These are phyloP conservation scores for Senna siamea DNA, from an alignment of 306 rosid genomes.

Conservation along the genomic window DNA sequence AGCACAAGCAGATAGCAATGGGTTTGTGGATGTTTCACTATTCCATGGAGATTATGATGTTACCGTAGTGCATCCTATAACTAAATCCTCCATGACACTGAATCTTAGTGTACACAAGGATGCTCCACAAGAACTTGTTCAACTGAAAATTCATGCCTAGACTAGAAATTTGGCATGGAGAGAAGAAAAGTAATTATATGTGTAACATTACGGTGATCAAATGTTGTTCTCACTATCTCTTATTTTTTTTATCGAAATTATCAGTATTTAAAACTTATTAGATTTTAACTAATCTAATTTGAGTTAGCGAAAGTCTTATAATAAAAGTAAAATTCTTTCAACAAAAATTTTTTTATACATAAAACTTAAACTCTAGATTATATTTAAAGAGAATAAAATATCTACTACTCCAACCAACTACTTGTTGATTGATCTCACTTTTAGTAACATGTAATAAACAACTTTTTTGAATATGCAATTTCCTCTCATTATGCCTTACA, in stretches of 20 bases:
- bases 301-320: too few relatives aligned
- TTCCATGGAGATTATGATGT: constrained; percentile 81
- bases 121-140: constrained; percentile 39
- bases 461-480: background rate
- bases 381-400: too few relatives aligned
- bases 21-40: constrained; percentile 54
- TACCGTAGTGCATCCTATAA: constrained; percentile 53
- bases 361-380: too few relatives aligned
- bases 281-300: too few relatives aligned
- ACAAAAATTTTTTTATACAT: too few relatives aligned
- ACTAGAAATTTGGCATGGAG: background rate
- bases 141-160: constrained; percentile 49
- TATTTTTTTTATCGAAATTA: too few relatives aligned
- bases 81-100: constrained; percentile 44
- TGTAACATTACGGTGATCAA: background rate
- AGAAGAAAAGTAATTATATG: constrained; percentile 4
- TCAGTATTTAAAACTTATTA: too few relatives aligned
- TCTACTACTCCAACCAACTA: too few relatives aligned
- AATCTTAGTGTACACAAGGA: constrained; percentile 54
- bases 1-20: constrained; percentile 55
- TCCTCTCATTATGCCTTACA: background rate
- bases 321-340: too few relatives aligned
- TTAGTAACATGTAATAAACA: background rate
- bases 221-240: background rate
- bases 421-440: too few relatives aligned